A percentile compares a stretch with the other conserved stretches of the same genome.
These are phyloP conservation scores for Plasmodium relictum DNA, from an alignment of 169 alveolate genomes.

Conservation along the genomic window DNA sequence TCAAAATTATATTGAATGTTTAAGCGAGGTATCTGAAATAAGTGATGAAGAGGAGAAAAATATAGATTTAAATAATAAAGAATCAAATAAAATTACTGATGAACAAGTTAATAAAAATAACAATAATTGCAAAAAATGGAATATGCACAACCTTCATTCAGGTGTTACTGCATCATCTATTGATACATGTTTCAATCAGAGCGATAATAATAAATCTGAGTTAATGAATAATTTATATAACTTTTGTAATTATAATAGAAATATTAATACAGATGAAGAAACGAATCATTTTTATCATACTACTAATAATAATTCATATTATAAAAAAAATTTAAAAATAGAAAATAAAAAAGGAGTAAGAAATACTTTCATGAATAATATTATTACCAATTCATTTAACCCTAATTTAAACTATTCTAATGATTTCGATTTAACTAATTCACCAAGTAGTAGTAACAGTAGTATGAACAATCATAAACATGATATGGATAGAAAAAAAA, in stretches of 20 bases:
- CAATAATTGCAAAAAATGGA: background rate
- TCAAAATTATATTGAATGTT: constrained; percentile 42
- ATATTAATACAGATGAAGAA: background rate
- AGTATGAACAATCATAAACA: no score
- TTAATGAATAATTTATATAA: constrained; percentile 3
- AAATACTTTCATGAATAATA: no score
- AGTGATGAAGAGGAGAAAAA: constrained; percentile 54
- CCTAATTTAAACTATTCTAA: background rate
- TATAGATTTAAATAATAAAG: background rate
- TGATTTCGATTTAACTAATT: background rate
- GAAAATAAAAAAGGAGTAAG: no score
- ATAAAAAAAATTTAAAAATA: no score
- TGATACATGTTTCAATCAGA: background rate
- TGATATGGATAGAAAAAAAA: no score
- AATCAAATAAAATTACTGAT: background rate
- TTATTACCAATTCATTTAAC: no score
- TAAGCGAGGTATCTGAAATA: constrained; percentile 77
- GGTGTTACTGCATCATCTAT: background rate
- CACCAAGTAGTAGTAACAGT: no score
- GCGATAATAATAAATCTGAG: background rate
- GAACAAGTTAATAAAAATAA: background rate
- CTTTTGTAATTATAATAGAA: background rate
- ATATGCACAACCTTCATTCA: background rate
- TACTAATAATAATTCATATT: background rate
- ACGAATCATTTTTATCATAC: background rate